Base-by-base conservation (phyloP, 768 basidiomycete species). In the Amanita molliuscula region DNA sequence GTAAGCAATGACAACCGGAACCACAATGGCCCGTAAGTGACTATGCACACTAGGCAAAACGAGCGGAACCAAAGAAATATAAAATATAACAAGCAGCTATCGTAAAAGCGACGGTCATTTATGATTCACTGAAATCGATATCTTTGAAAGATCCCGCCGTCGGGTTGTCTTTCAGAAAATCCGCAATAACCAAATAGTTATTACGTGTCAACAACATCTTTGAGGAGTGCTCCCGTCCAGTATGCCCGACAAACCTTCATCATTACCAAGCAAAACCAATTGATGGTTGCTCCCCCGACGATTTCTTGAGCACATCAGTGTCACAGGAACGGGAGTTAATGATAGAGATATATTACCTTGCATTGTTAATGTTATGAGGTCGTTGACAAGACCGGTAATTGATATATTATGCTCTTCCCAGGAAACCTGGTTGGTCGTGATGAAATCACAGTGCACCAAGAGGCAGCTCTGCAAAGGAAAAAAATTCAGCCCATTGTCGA, bases 291-390 rank as follows among this genome's bases (percentile, higher is more conserved):
- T 80, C 58, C 80, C 82, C 26, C 81, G 65, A 1, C 81, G 62
- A 58, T 82, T 82, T 1, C 81, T 81, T 1, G 81, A 81, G 54
- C 81, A 83, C 2, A 76, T 77, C 11, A 83, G 59, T 0, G 81
- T 82, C 16, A 82, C 67, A 4, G 81, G 81, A 3, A 81, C 52
- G 0, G 79, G 82, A 6, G 42, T 63, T 23, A 44, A 69, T 62
- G 26, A 62, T 54, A 28, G 61, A 53, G 51, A 79, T 64, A 58
- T 66, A 23, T 58, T 62, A 62, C 31, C 71, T 59, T 25, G 34
- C 35, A 49, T 29, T 18, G 25, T 35, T 16, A 47, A 37, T 29
- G 4, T 34, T 56, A 54, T 42, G 41, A 31, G 16, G 6, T 29
- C 26, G 20, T 23, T 50, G 6, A 29, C 26, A 54, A 37, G 13